Evolutionary conservation across 306 rosid genomes (phyloP).

Genomic region (Fagus sylvatica): DNA sequence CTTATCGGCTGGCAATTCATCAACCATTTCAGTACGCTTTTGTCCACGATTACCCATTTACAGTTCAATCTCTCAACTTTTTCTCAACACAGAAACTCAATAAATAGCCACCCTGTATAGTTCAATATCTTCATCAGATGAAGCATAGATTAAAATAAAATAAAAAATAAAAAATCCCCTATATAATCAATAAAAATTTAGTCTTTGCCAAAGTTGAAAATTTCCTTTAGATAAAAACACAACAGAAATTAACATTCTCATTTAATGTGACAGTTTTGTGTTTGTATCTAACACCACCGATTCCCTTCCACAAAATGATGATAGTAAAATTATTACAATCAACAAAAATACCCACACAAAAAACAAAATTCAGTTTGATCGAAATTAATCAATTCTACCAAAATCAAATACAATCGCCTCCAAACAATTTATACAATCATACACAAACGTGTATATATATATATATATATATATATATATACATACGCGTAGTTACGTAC

Average conservation of each 20-base stretch:
- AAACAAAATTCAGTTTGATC: background rate
- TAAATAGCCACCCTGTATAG: slow-evolving; percentile 31
- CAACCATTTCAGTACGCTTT: slow-evolving; percentile 78
- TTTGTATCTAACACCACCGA: background rate
- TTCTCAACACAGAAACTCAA: slow-evolving; percentile 30
- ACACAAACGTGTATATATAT: background rate
- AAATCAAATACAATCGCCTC: slow-evolving; percentile 28
- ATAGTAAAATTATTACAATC: background rate
- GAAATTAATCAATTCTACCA: slow-evolving; percentile 5
- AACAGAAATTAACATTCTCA: background rate
- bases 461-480: background rate
- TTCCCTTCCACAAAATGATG: background rate
- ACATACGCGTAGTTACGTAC: background rate
- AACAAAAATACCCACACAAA: background rate
- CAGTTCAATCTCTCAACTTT: slow-evolving; percentile 19
- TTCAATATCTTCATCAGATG: slow-evolving; percentile 27
- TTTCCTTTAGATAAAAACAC: slow-evolving; percentile 6
- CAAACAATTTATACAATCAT: background rate
- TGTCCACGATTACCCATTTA: slow-evolving; percentile 91
- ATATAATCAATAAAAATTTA: background rate
- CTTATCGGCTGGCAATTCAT: slow-evolving; percentile 91
- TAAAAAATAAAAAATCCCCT: background rate
- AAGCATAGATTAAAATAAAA: slow-evolving; percentile 21
- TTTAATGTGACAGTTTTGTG: background rate
- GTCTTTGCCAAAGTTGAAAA: slow-evolving; percentile 1